Evolutionary conservation across 2,329 filamentous ascomycete genomes (phyloP), one percentile per base, ranked within the genome.

Genomic region (Cadophora luteo-olivacea): DNA sequence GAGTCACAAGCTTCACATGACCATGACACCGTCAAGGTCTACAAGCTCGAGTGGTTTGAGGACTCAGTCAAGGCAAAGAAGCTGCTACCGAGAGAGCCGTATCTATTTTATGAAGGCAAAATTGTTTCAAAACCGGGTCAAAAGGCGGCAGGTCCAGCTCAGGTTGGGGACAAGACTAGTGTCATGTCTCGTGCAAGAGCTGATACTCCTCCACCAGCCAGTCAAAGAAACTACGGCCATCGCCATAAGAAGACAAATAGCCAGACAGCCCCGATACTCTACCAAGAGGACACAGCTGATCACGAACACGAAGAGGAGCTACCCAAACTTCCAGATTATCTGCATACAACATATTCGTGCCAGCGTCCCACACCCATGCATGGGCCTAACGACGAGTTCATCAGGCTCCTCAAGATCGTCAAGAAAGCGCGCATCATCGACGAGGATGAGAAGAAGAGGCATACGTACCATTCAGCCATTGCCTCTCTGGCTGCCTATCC

Each of bases 391-490:
- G 84, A 88, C 52, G 79, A 79, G 0, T 98, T 99, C 77, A 87
- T 97, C 52, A 80, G 86, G 0, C 85, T 92, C 69, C 84, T 99
- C 5, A 87, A 89, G 73, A 90, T 91, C 68, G 93, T 98, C 72
- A 88, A 91, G 57, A 87, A 87, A 1, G 85, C 90, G 2, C 87
- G 95, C 25, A 84, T 88, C 19, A 83, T 97, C 1, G 89, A 86
- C 0, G 87, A 89, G 9, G 94, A 97, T 74, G 85, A 91, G 58
- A 89, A 97, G 68, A 93, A 93, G 1, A 89, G 94, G 0, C 87
- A 93, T 61, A 94, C 95, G 0, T 98, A 98, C 77, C 94, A 92
- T 36, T 94, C 91, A 1, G 90, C 91, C 14, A 97, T 98, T 72
- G 93, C 96, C 6, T 82, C 92, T 0, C 79, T 99, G 22, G 88